Evolutionary conservation across 805 yeast genomes (phyloP).

Genomic region (Teunomyces kruisii): DNA sequence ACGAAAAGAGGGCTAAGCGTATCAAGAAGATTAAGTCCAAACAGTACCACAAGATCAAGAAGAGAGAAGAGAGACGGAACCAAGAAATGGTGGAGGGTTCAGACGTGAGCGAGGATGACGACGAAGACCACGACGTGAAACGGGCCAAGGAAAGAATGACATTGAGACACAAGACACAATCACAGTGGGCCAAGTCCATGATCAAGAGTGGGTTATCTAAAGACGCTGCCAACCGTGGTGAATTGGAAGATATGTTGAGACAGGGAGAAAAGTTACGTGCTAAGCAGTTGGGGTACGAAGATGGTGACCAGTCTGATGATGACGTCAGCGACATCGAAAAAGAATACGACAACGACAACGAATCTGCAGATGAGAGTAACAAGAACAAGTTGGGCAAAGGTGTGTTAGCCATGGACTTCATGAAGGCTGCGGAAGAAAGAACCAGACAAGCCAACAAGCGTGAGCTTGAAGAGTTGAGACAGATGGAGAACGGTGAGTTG

Average conservation of each 20-base stretch:
- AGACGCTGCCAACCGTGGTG: constrained; percentile 79
- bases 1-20: constrained; percentile 86
- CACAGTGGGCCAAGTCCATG: constrained; percentile 90
- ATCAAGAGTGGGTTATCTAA: constrained; percentile 87
- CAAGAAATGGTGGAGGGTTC: constrained; percentile 65
- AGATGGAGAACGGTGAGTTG: constrained; percentile 42
- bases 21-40: constrained; percentile 94
- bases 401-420: constrained; percentile 90
- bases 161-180: constrained; percentile 81
- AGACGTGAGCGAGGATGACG: constrained; percentile 49
- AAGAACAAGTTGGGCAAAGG: constrained; percentile 71
- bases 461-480: constrained; percentile 50
- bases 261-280: constrained; percentile 76
- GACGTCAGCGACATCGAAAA: constrained; percentile 47
- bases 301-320: constrained; percentile 54
- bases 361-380: constrained; percentile 34
- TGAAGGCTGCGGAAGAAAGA: constrained; percentile 84
- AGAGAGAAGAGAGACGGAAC: constrained; percentile 75
- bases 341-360: constrained; percentile 36
- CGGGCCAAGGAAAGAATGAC: constrained; percentile 94
- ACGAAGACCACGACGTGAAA: constrained; percentile 64
- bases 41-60: constrained; percentile 79
- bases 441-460: constrained; percentile 58
- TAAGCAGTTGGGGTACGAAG: constrained; percentile 68
- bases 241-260: constrained; percentile 90